phyloP scores from a whole-genome alignment of 164 flowering plant genomes.

The Chloranthus sessilifolius region DNA sequence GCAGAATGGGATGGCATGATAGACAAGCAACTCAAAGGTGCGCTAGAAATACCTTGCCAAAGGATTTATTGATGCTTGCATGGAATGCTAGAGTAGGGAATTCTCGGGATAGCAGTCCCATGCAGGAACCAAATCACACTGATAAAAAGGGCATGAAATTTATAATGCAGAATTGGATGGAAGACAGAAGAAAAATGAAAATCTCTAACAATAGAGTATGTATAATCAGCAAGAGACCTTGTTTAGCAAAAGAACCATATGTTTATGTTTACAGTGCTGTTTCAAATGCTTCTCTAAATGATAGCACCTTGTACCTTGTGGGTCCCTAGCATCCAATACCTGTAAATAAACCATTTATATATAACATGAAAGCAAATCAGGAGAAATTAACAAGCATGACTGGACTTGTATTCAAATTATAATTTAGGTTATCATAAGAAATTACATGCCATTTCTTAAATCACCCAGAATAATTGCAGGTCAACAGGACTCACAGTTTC shows the following conservation, averaged over 20 bases:
- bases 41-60: slow-evolving; percentile 86
- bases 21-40: background rate
- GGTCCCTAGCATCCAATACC: slow-evolving; percentile 99
- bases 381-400: no score
- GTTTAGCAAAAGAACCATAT: slow-evolving; percentile 81
- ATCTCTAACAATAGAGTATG: no score
- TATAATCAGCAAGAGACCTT: slow-evolving; percentile 45
- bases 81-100: slow-evolving; percentile 97
- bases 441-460: no score
- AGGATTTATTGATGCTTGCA: slow-evolving; percentile 93
- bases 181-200: background rate
- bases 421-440: no score
- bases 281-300: slow-evolving; percentile 90
- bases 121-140: slow-evolving; percentile 97
- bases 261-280: slow-evolving; percentile 90
- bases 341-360: slow-evolving; percentile 19
- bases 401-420: no score
- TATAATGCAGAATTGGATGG: no score
- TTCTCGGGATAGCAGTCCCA: slow-evolving; percentile 87
- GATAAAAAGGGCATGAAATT: slow-evolving; percentile 9
- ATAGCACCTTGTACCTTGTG: slow-evolving; percentile 92
- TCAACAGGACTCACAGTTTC: no score
- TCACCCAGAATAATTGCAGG: no score
- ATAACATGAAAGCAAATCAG: no score
- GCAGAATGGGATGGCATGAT: background rate